Evolutionary conservation across 2,329 filamentous ascomycete species (phyloP), one percentile per base, ranked within the genome.

Genomic region (Botrytis porri): DNA sequence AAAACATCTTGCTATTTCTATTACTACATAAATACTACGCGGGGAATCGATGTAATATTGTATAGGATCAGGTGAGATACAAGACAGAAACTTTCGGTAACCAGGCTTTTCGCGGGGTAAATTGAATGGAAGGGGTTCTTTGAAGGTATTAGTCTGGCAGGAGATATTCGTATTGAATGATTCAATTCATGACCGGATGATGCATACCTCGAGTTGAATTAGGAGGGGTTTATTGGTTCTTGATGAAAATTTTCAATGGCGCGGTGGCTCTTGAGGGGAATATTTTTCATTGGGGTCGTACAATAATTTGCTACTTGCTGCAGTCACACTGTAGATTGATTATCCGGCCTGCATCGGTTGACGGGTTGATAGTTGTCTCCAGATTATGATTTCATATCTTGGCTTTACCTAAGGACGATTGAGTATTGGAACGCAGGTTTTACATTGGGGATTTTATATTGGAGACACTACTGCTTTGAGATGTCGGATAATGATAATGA

Each of bases 1-100:
- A 69, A 41, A 32, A 41, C 10, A 57, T 43, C 16, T 37, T 69
- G 25, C 41, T 57, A 41, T 57, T 57, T 41, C 63, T 61, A 72
- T 72, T 72, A 72, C 70, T 35, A 69, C 32, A 72, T 45, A 69
- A 35, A 67, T 72, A 67, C 48, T 10, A 67, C 62, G 20, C 32
- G 12, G 29, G 25, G 32, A 48, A 43, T 29, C 6, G 20, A 45
- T 39, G 63, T 69, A 48, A 25, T 20, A 61, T 60, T 57, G 70
- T 48, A 54, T 51, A 69, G 51, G 51, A 61, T 69, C 70, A 62
- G 70, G 54, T 69, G 54, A 67, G 63, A 59, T 67, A 61, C 54
- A 69, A 45, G 39, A 69, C 39, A 48, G n/a, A 20, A 71, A 45
- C 29, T 25, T 59, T 57, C n/a, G 20, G 70, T 37, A 57, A 57